phyloP scores from a whole-genome alignment of 345 rosid species.

The Dipteronia sinensis region DNA sequence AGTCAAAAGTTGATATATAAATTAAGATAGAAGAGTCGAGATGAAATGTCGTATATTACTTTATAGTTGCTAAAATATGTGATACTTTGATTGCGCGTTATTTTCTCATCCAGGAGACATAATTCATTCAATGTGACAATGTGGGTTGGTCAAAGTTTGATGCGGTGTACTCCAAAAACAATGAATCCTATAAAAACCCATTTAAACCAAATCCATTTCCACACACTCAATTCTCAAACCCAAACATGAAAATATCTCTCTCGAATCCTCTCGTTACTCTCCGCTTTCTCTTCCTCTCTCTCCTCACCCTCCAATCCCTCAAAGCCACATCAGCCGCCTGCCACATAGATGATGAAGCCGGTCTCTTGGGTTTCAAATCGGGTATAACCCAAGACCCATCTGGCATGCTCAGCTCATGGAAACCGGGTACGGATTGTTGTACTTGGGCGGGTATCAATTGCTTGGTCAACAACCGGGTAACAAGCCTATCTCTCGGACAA shows the following conservation, averaged over 20 bases:
- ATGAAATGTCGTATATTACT: no score
- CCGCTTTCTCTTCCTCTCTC: constrained; percentile 16
- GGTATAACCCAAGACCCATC: constrained; percentile 70
- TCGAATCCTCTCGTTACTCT: not conserved
- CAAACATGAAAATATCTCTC: constrained; percentile 19
- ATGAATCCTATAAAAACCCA: not conserved
- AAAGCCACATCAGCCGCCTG: constrained; percentile 46
- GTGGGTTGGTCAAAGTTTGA: not conserved
- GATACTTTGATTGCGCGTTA: not conserved
- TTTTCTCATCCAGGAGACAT: no score
- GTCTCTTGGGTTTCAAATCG: constrained; percentile 72
- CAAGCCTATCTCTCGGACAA: constrained; percentile 42
- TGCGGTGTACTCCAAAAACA: no score
- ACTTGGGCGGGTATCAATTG: constrained; percentile 59
- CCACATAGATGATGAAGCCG: constrained; percentile 62
- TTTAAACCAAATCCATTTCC: no score
- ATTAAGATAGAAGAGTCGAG: no score
- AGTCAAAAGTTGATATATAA: no score
- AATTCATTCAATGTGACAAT: not conserved
- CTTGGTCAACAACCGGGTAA: constrained; percentile 45
- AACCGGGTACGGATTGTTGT: constrained; percentile 74
- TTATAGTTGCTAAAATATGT: not conserved
- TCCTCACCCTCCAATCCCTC: constrained; percentile 22
- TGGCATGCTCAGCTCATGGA: constrained; percentile 66
- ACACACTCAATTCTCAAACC: no score